A percentile compares a stretch with the other conserved stretches of the same genome.
phyloP scores from a whole-genome alignment of 2,329 filamentous ascomycete genomes.

The Diplocarpon mali region DNA sequence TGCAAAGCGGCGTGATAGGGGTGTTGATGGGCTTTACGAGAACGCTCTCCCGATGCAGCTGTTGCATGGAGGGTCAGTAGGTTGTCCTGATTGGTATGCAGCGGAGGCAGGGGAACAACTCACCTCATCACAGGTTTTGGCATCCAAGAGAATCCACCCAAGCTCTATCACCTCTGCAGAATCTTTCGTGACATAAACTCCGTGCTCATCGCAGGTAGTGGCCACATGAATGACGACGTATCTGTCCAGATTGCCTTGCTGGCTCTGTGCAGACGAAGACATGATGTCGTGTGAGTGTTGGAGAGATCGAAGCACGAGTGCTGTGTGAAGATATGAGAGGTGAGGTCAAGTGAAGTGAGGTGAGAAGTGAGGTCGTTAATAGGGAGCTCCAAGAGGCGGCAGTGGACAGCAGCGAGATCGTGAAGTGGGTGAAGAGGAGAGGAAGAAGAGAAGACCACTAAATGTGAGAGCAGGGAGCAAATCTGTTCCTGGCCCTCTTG shows the following conservation, averaged over 20 bases:
- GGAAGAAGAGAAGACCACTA: slow-evolving; percentile 6
- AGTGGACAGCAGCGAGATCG: slow-evolving; percentile 10
- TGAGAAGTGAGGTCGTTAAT: slow-evolving; percentile 29
- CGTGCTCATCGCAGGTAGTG: slow-evolving; percentile 97
- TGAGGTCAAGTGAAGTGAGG: slow-evolving; percentile 43
- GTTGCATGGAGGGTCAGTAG: slow-evolving; percentile 19
- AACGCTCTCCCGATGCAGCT: slow-evolving; percentile 92
- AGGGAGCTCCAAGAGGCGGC: slow-evolving; percentile 9
- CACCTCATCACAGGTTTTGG: slow-evolving; percentile 88
- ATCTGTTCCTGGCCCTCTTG: slow-evolving; percentile 1
- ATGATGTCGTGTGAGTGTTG: slow-evolving; percentile 38
- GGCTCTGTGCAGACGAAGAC: slow-evolving; percentile 38
- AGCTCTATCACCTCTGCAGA: slow-evolving; percentile 98
- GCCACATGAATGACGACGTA: slow-evolving; percentile 98
- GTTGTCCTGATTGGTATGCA: slow-evolving; percentile 4
- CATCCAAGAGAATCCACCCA: slow-evolving; percentile 92
- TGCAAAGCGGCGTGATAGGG: slow-evolving; percentile 95
- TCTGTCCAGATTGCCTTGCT: slow-evolving; percentile 71
- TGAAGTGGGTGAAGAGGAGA: slow-evolving; percentile 4
- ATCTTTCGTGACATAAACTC: slow-evolving; percentile 98
- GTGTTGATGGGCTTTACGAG: slow-evolving; percentile 98
- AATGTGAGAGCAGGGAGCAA: background rate
- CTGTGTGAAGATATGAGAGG: slow-evolving; percentile 29
- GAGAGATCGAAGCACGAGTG: slow-evolving; percentile 32
- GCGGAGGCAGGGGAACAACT: slow-evolving; percentile 27